These are phyloP conservation scores for Fusarium tricinctum DNA, from an alignment of 2,329 filamentous ascomycete genomes.

Conservation along the genomic window DNA sequence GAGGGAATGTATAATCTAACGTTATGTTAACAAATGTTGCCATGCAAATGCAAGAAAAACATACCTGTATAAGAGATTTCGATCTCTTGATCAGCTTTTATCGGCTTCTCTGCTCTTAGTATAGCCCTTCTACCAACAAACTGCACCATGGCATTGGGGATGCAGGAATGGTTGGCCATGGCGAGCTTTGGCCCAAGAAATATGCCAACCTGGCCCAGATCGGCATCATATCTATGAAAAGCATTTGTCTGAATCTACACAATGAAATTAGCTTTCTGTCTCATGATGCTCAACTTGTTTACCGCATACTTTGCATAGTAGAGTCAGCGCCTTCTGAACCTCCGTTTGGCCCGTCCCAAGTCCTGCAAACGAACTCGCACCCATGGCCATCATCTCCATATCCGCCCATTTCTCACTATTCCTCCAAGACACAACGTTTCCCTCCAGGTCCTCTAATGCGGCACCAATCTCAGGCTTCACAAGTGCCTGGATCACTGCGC, in stretches of 20 bases:
- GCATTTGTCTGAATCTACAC: slow-evolving; percentile 71
- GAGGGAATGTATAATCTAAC: slow-evolving; percentile 64
- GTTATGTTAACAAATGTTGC: slow-evolving; percentile 2
- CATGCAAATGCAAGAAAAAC: slow-evolving; percentile 7
- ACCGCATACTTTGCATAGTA: slow-evolving; percentile 67
- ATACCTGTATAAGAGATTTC: slow-evolving; percentile 74
- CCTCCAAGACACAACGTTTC: slow-evolving; percentile 60
- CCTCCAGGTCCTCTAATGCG: slow-evolving; percentile 60
- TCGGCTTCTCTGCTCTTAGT: slow-evolving; percentile 64
- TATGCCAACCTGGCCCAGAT: slow-evolving; percentile 66
- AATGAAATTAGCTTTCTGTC: slow-evolving; percentile 1
- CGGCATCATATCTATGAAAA: slow-evolving; percentile 69
- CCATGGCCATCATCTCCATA: slow-evolving; percentile 63
- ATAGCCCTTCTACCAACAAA: slow-evolving; percentile 67
- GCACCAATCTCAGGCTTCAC: slow-evolving; percentile 55
- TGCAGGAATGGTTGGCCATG: slow-evolving; percentile 74
- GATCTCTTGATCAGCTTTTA: slow-evolving; percentile 68
- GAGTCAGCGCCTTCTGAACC: slow-evolving; percentile 59
- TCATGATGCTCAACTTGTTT: neutral
- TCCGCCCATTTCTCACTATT: slow-evolving; percentile 60
- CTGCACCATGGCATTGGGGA: slow-evolving; percentile 70
- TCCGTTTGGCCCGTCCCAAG: slow-evolving; percentile 54
- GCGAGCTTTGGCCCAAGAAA: slow-evolving; percentile 69
- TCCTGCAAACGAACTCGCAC: slow-evolving; percentile 59
- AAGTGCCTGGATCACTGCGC: slow-evolving; percentile 67